Base-by-base conservation (phyloP, 176 grass and related monocot genomes). In the Zizania latifolia region DNA sequence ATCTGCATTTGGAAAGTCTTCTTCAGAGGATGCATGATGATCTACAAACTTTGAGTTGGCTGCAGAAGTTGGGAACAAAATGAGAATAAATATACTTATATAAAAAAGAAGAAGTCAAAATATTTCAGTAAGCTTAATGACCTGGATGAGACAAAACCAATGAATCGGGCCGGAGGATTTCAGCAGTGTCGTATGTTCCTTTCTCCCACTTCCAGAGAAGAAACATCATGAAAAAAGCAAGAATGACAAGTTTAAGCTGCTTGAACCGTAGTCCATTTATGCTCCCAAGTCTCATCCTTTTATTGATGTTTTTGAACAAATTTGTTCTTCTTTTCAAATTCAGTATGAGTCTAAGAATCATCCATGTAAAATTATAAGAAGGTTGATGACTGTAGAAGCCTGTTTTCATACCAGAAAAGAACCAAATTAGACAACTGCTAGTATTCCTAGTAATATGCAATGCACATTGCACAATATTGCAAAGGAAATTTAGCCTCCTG, bases 181-280 rank as follows among this genome's bases (percentile, higher is more conserved):
- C 80, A 54, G 82, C 56, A 65, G 43, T 34, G 29, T 69, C 83
- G 69, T 85, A 85, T 58, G 88, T 70, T 53, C 83, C 76, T 62
- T 84, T 89, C 74, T 97, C 94, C 94, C 94, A 97, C 83, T 88
- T 92, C 88, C 86, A 97, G 65, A 97, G 81, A 89, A 93, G 70
- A 90, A 90, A 88, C 36, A 86, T 62, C 29, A 89, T 83, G 78
- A 88, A 92, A 43, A 92, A 68, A 62, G 85, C 48, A 74, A 97
- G 55, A 65, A 89, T 71, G 40, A 84, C 71, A 66, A 93, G 78
- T 45, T 89, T 93, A 82, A 97, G 75, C 50, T 88, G 90, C 66
- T 91, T 97, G 70, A 84, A 86, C 79, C 80, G 87, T 86, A 93
- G 46, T 45, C 94, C 94, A 89, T 91, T 93, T 85, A 93, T 74